Evolutionary conservation across 345 rosid species (phyloP).

Genomic region (Ailanthus altissimus): DNA sequence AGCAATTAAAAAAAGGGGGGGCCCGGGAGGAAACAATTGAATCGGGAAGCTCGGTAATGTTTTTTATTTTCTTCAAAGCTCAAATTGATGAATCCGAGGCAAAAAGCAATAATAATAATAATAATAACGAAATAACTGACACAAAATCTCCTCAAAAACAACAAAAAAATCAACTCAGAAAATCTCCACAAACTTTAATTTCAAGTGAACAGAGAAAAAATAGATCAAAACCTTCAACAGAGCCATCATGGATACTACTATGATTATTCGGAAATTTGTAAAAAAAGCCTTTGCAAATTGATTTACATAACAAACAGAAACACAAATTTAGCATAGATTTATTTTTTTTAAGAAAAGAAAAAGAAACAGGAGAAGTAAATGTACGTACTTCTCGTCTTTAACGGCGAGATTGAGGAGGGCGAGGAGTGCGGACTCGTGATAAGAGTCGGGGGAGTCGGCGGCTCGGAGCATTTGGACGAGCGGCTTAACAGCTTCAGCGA

Average conservation of each 20-base stretch:
- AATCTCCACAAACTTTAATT: background rate
- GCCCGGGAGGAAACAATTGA: background rate
- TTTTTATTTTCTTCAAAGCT: slow-evolving; percentile 20
- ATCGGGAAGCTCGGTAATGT: slow-evolving; percentile 11
- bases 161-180: background rate
- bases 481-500: slow-evolving; percentile 63
- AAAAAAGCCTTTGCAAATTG: background rate
- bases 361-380: background rate
- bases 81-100: slow-evolving; percentile 39
- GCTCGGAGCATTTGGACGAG: slow-evolving; percentile 78
- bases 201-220: no score
- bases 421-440: slow-evolving; percentile 73
- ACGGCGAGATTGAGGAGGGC: slow-evolving; percentile 99
- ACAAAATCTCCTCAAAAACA: background rate
- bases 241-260: background rate
- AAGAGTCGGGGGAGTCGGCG: slow-evolving; percentile 46
- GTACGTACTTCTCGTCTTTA: slow-evolving; percentile 80
- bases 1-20: background rate
- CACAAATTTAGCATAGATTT: no score
- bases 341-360: no score
- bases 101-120: slow-evolving; percentile 21
- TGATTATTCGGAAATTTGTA: background rate
- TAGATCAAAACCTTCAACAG: background rate
- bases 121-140: background rate
- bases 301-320: background rate